These are phyloP conservation scores for Aspergillus steynii DNA, from an alignment of 495 filamentous ascomycete genomes.

Conservation along the genomic window DNA sequence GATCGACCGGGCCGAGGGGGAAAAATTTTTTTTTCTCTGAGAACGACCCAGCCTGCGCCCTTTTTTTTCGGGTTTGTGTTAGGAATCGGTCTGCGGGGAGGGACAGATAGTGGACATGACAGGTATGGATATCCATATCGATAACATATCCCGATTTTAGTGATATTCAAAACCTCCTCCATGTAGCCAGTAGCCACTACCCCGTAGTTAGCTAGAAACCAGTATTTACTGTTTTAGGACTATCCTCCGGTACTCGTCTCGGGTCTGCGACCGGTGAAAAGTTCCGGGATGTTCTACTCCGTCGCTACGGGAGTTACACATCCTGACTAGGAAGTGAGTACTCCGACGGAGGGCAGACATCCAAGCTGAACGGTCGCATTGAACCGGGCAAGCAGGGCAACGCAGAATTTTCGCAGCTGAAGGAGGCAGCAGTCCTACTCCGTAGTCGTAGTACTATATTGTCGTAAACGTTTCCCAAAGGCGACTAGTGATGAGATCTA, in stretches of 20 bases:
- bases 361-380: neutral
- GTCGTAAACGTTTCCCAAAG: neutral
- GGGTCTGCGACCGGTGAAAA: neutral
- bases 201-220: neutral
- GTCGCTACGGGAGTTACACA: neutral
- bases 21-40: neutral
- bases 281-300: neutral
- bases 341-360: neutral
- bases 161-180: too few species aligned
- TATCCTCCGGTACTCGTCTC: neutral
- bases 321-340: neutral
- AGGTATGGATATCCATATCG: neutral
- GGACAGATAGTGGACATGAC: neutral
- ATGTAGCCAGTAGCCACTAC: too few species aligned
- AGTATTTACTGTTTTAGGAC: neutral
- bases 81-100: neutral
- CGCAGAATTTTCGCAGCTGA: neutral
- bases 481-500: neutral
- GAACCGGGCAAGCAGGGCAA: neutral
- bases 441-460: neutral
- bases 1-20: conserved; percentile 11
- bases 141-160: too few species aligned
- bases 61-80: neutral
- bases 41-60: neutral
- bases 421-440: too few species aligned